phyloP scores from a whole-genome alignment of 257 asterid genomes.

The Mitragyna speciosa region DNA sequence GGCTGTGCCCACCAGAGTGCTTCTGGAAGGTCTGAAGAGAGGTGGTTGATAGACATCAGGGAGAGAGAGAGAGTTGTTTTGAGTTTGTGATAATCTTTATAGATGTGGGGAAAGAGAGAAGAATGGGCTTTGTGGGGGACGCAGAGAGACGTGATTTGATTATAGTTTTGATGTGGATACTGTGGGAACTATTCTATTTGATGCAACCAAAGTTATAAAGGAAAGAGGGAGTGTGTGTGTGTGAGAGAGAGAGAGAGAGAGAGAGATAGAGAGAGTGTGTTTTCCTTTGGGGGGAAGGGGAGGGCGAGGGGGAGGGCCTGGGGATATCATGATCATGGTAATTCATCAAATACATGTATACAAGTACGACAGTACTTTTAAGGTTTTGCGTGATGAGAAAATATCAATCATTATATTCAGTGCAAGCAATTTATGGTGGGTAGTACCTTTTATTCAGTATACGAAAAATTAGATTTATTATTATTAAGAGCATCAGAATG shows the following conservation, averaged over 20 bases:
- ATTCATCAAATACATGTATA: not conserved
- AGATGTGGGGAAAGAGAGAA: not conserved
- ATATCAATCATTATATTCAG: conserved; percentile 65
- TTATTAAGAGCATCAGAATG: not conserved
- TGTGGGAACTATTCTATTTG: conserved; percentile 27
- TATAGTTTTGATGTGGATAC: conserved; percentile 30
- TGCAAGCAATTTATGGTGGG: conserved; percentile 40
- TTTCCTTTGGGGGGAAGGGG: not conserved
- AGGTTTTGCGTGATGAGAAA: conserved; percentile 67
- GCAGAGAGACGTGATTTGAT: conserved; percentile 22
- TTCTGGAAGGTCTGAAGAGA: conserved; percentile 48
- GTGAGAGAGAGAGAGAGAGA: conserved; percentile 12
- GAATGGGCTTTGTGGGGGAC: not conserved
- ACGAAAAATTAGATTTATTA: conserved; percentile 26
- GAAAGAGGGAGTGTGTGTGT: not conserved
- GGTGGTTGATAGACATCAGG: conserved; percentile 67
- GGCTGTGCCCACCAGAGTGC: conserved; percentile 52
- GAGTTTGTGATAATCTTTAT: conserved; percentile 2
- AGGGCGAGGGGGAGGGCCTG: not conserved
- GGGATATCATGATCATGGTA: not conserved
- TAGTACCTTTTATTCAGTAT: not conserved
- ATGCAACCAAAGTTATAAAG: not conserved
- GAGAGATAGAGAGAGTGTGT: conserved; percentile 9
- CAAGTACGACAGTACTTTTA: conserved; percentile 43
- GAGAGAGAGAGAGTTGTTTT: not conserved